A percentile compares a stretch with the other conserved stretches of the same genome.
Conservation (phyloP, 1,284 basidiomycete genomes). For the Fistulinella cinereoalba region DNA sequence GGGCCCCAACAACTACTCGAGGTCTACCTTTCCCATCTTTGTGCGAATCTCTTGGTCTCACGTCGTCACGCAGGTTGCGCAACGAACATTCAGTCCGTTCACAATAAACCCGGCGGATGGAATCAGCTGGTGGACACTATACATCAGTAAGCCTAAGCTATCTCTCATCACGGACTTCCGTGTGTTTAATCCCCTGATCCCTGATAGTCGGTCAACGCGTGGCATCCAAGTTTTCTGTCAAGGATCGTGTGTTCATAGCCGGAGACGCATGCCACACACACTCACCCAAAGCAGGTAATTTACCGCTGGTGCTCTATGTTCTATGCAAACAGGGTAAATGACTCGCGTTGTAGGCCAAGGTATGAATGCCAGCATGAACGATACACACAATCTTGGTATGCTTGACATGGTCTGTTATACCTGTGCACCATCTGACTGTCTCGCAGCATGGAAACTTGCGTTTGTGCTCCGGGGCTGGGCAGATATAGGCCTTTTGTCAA, state of each 20-base stretch:
- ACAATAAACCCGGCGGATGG: conserved; percentile 40
- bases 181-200: background rate
- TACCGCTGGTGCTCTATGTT: background rate
- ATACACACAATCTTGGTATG: conserved; percentile 42
- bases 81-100: conserved; percentile 40
- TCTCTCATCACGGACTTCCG: background rate
- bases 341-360: conserved; percentile 48
- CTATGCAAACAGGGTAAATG: background rate
- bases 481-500: conserved; percentile 51
- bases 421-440: background rate
- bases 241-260: conserved; percentile 46
- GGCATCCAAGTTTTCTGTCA: conserved; percentile 41
- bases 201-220: conserved; percentile 44
- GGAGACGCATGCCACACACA: conserved; percentile 51
- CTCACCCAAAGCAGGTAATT: conserved; percentile 47
- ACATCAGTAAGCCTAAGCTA: conserved; percentile 37
- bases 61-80: conserved; percentile 19
- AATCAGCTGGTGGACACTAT: conserved; percentile 48
- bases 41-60: background rate
- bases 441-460: conserved; percentile 54
- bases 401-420: background rate
- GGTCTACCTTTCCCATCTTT: conserved; percentile 20
- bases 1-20: conserved; percentile 43
- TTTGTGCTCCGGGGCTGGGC: conserved; percentile 57
- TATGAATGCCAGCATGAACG: conserved; percentile 67